These are phyloP conservation scores for Solanum raphanifolium DNA, from an alignment of 257 asterid species.

Conservation along the genomic window DNA sequence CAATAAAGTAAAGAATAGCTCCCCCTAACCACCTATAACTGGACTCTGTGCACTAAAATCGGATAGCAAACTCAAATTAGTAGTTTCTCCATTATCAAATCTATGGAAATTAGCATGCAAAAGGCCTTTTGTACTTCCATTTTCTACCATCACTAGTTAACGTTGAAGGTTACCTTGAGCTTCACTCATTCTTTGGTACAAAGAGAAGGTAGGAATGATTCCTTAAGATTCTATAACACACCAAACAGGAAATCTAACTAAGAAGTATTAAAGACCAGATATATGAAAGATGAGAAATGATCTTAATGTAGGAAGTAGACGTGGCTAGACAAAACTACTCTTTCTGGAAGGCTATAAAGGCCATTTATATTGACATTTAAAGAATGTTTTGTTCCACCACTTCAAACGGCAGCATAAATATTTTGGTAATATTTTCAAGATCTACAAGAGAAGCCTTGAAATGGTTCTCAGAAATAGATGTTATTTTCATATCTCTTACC, in stretches of 20 bases:
- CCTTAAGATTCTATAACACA: neutral
- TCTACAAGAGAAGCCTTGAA: neutral
- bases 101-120: neutral
- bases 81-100: neutral
- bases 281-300: neutral
- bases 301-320: neutral
- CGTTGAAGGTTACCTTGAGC: neutral
- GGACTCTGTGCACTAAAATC: neutral
- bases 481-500: slow-evolving; percentile 35
- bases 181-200: neutral
- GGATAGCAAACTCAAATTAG: neutral
- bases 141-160: neutral
- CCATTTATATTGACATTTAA: neutral
- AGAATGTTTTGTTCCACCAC: neutral
- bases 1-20: neutral
- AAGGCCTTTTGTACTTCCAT: neutral
- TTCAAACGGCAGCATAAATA: neutral
- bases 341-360: neutral
- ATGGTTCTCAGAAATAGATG: neutral
- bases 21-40: neutral
- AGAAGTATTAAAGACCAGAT: neutral
- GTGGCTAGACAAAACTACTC: neutral
- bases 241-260: neutral
- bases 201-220: neutral
- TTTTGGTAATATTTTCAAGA: neutral